Conservation (phyloP, 345 rosid species). For the Bruguiera sexangula region DNA sequence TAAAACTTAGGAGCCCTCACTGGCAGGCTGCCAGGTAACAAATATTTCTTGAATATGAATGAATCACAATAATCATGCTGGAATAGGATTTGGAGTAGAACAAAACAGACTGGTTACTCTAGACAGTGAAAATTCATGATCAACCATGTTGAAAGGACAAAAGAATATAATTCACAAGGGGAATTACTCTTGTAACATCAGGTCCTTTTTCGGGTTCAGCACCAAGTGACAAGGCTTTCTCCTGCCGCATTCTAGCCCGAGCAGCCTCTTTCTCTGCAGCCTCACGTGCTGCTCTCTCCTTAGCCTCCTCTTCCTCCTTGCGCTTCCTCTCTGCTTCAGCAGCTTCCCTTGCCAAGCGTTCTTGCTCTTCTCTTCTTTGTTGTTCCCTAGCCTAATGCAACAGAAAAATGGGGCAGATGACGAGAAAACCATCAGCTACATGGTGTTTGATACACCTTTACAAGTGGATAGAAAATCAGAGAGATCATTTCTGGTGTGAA, state of each 20-base stretch:
- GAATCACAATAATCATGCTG: not conserved
- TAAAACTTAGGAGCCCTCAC: too few species aligned
- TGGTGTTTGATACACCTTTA: not conserved
- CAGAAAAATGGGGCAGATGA: not conserved
- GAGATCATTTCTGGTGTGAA: not conserved
- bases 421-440: not conserved
- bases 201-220: slow-evolving; percentile 91
- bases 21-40: too few species aligned
- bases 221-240: slow-evolving; percentile 83
- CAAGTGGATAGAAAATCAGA: not conserved
- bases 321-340: slow-evolving; percentile 86
- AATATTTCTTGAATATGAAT: not conserved
- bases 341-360: slow-evolving; percentile 80
- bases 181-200: slow-evolving; percentile 72
- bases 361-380: slow-evolving; percentile 81
- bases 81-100: not conserved
- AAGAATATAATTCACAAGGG: not conserved
- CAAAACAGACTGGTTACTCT: too few species aligned
- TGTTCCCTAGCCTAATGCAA: slow-evolving; percentile 70
- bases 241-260: slow-evolving; percentile 66
- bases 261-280: slow-evolving; percentile 88
- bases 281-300: slow-evolving; percentile 74
- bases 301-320: slow-evolving; percentile 91
- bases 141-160: too few species aligned
- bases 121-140: too few species aligned